phyloP scores from a whole-genome alignment of 2,329 filamentous ascomycete genomes.

The Epichloe hybrida region DNA sequence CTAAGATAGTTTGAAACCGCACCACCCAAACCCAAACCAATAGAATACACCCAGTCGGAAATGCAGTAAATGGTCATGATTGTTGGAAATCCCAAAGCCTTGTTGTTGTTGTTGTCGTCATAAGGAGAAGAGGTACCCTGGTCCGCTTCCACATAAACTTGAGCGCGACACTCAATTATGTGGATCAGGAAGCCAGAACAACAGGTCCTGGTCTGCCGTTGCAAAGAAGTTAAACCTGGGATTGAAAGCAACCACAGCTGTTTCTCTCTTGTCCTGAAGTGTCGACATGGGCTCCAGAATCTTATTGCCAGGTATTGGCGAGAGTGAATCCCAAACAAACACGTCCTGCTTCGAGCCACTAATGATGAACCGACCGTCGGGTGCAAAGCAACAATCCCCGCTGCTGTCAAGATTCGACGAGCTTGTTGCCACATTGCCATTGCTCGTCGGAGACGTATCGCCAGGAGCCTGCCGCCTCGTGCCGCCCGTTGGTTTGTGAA shows the following conservation, averaged over 20 bases:
- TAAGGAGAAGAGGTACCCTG: background rate
- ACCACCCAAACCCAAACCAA: background rate
- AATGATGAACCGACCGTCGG: constrained; percentile 79
- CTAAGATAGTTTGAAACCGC: no score
- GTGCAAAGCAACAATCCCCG: constrained; percentile 77
- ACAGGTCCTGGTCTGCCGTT: constrained; percentile 71
- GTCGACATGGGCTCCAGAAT: constrained; percentile 49
- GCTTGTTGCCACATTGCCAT: constrained; percentile 19
- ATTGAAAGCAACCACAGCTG: constrained; percentile 73
- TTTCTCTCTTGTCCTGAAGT: constrained; percentile 52
- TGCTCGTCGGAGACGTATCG: constrained; percentile 24
- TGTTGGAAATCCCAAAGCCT: background rate
- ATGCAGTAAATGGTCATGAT: background rate
- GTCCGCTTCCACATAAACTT: background rate
- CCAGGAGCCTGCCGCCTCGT: constrained; percentile 40
- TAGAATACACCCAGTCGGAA: background rate
- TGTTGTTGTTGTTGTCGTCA: background rate
- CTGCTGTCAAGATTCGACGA: constrained; percentile 37
- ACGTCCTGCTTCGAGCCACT: constrained; percentile 66
- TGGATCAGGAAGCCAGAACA: constrained; percentile 66
- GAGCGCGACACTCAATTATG: constrained; percentile 17
- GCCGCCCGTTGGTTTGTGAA: constrained; percentile 44
- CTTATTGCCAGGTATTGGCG: constrained; percentile 39
- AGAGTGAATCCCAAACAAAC: constrained; percentile 73
- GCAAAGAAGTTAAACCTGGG: constrained; percentile 86